Evolutionary conservation across 164 flowering plant genomes (phyloP).

Genomic region (Platanus orientalis): DNA sequence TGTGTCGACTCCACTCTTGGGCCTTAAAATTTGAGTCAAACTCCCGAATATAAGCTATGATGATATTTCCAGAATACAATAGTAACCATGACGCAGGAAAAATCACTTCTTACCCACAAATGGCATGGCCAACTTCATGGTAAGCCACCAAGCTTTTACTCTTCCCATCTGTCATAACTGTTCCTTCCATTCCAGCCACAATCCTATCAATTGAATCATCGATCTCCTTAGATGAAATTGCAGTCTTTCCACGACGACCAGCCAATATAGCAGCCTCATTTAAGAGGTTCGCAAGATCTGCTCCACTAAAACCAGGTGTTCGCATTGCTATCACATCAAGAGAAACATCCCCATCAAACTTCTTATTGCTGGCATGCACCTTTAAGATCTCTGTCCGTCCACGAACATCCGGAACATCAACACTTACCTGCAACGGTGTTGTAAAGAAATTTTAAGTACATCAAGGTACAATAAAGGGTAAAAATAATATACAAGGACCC

Average conservation of each 20-base stretch:
- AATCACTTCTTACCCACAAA: constrained; percentile 66
- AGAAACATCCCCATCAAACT: constrained; percentile 77
- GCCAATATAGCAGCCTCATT: constrained; percentile 96
- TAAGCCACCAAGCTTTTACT: constrained; percentile 89
- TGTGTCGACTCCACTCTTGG: neutral
- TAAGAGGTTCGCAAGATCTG: constrained; percentile 88
- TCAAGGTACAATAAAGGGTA: neutral
- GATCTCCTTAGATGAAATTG: constrained; percentile 77
- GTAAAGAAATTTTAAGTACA: neutral
- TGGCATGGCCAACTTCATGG: constrained; percentile 97
- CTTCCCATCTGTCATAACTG: constrained; percentile 92
- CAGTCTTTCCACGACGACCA: constrained; percentile 76
- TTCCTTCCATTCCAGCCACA: constrained; percentile 95
- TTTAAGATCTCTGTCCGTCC: constrained; percentile 91
- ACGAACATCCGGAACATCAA: constrained; percentile 84
- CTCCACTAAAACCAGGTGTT: constrained; percentile 96
- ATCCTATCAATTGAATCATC: constrained; percentile 94
- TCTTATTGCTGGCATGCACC: constrained; percentile 81
- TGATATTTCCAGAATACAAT: neutral
- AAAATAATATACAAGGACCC: neutral
- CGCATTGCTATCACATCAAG: constrained; percentile 92
- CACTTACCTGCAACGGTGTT: constrained; percentile 50
- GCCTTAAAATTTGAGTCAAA: no score
- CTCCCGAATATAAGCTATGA: neutral
- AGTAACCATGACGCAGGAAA: neutral